Percentiles rank a stretch among this genome's conserved stretches.
Conservation (phyloP, 306 rosid species). For the Dryas drummondii region DNA sequence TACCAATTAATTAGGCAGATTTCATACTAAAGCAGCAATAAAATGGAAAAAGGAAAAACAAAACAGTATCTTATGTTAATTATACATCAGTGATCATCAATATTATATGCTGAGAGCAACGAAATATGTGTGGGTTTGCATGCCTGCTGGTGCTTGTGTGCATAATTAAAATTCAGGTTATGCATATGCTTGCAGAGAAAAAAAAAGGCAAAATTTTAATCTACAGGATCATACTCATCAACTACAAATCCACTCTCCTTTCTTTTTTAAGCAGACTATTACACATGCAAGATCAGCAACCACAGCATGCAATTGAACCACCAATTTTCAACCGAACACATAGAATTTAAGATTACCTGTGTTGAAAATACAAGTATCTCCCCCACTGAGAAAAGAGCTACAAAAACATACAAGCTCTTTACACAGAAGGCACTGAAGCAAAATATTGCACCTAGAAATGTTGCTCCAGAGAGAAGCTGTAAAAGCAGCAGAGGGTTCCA, state of each 20-base stretch:
- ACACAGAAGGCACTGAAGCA: conserved; percentile 81
- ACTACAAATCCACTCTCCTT: neutral
- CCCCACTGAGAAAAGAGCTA: conserved; percentile 69
- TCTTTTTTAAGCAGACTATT: neutral
- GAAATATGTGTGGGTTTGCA: neutral
- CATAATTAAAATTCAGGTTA: neutral
- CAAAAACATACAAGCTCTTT: conserved; percentile 57
- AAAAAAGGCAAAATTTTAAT: neutral
- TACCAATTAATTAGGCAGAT: neutral
- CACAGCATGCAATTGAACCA: neutral
- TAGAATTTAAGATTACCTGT: conserved; percentile 53
- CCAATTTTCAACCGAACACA: conserved; percentile 10
- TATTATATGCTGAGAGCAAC: neutral
- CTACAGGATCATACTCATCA: neutral
- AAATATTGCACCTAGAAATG: conserved; percentile 77
- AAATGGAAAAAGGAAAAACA: neutral
- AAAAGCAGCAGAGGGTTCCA: conserved; percentile 29
- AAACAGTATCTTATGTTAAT: neutral
- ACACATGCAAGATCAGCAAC: neutral
- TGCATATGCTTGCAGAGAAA: neutral
- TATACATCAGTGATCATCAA: neutral
- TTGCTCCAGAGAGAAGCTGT: conserved; percentile 87
- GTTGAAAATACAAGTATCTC: conserved; percentile 81
- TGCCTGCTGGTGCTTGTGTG: neutral
- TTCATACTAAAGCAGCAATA: neutral